phyloP scores from a whole-genome alignment of 2,329 filamentous ascomycete species.

The Lachnellula subtilissima region DNA sequence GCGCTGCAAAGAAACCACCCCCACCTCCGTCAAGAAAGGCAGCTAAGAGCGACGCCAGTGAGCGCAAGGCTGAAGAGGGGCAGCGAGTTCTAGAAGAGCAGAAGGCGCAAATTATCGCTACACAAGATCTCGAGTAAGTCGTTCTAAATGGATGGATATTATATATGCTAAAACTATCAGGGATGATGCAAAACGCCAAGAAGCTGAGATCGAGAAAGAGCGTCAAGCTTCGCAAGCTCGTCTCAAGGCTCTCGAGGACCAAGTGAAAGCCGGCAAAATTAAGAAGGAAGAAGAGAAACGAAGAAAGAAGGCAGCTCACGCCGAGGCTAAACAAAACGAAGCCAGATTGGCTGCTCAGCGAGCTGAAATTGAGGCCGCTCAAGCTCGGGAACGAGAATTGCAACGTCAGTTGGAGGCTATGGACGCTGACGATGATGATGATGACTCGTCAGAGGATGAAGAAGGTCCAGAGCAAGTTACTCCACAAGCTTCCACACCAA shows the following conservation, averaged over 20 bases:
- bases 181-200: slow-evolving; percentile 67
- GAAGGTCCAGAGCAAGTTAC: slow-evolving; percentile 70
- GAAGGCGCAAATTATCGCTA: slow-evolving; percentile 68
- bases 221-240: slow-evolving; percentile 76
- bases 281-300: slow-evolving; percentile 97
- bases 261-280: slow-evolving; percentile 87
- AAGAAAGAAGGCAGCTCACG: slow-evolving; percentile 80
- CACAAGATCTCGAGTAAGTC: slow-evolving; percentile 77
- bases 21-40: slow-evolving; percentile 77
- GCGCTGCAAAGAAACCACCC: slow-evolving; percentile 65
- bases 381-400: slow-evolving; percentile 83
- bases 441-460: slow-evolving; percentile 75
- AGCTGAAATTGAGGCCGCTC: slow-evolving; percentile 87
- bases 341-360: slow-evolving; percentile 75
- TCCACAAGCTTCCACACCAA: slow-evolving; percentile 55
- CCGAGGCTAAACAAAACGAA: slow-evolving; percentile 85
- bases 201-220: slow-evolving; percentile 75
- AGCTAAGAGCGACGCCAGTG: slow-evolving; percentile 53
- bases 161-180: slow-evolving; percentile 42
- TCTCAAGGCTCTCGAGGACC: slow-evolving; percentile 84
- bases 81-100: slow-evolving; percentile 66
- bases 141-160: background rate
- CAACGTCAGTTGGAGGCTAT: slow-evolving; percentile 77
- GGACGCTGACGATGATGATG: slow-evolving; percentile 64
- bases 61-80: slow-evolving; percentile 56